phyloP scores from a whole-genome alignment of 768 basidiomycete genomes.

The Tylopilus cervinicoccineus region DNA sequence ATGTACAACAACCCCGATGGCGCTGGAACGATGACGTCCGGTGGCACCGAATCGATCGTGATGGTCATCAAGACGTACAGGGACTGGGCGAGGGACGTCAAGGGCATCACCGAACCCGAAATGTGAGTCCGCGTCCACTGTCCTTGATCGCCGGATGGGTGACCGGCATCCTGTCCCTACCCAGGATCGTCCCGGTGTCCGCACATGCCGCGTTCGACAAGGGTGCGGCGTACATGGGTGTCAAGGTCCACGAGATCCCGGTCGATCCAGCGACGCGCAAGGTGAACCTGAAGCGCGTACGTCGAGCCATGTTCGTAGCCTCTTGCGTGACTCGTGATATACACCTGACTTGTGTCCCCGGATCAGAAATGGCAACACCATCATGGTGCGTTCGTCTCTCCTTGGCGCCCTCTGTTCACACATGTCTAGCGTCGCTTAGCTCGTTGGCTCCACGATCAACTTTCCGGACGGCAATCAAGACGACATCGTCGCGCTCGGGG shows the following conservation, averaged over 20 bases:
- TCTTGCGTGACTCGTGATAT: too few relatives aligned
- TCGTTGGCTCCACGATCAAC: constrained; percentile 84
- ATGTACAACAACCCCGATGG: constrained; percentile 84
- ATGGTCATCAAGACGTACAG: constrained; percentile 95
- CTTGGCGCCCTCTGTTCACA: neutral
- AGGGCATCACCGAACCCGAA: constrained; percentile 89
- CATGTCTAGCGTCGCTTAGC: constrained; percentile 34
- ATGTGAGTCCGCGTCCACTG: constrained; percentile 51
- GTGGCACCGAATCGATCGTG: constrained; percentile 94
- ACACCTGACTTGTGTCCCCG: constrained; percentile 2
- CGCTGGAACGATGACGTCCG: constrained; percentile 90
- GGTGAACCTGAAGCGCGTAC: constrained; percentile 72
- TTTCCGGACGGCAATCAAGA: constrained; percentile 87
- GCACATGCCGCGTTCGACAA: constrained; percentile 97
- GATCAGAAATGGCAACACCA: constrained; percentile 78
- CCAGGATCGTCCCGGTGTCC: constrained; percentile 75
- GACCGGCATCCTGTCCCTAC: neutral
- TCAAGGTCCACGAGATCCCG: constrained; percentile 87
- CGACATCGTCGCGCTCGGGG: constrained; percentile 74
- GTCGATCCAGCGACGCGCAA: constrained; percentile 74
- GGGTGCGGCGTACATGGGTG: constrained; percentile 78
- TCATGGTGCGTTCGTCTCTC: constrained; percentile 52
- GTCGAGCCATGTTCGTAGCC: constrained; percentile 84
- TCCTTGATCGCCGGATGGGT: neutral
- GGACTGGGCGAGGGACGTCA: constrained; percentile 83